A percentile compares a stretch with the other conserved stretches of the same genome.
Evolutionary conservation across 2,329 filamentous ascomycete species (phyloP).

Genomic region (Sporothrix variecibatus): DNA sequence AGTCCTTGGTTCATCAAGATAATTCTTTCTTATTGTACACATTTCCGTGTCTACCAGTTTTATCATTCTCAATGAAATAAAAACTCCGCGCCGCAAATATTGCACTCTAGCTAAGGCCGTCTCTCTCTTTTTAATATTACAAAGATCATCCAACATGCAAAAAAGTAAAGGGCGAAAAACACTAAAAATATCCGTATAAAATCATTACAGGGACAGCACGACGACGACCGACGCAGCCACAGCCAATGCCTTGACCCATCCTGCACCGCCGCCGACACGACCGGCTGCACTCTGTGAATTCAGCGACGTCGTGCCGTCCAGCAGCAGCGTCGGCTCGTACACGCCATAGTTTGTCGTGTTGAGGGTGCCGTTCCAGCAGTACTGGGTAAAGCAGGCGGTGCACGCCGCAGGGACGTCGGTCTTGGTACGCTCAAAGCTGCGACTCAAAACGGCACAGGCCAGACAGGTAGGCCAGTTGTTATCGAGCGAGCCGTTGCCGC

Average conservation of each 20-base stretch:
- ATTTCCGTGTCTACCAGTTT: background rate
- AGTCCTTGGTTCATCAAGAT: background rate
- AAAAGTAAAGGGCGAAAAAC: too few relatives aligned
- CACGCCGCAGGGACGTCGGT: slow-evolving; percentile 72
- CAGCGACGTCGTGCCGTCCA: slow-evolving; percentile 29
- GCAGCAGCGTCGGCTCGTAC: slow-evolving; percentile 40
- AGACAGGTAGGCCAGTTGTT: slow-evolving; percentile 78
- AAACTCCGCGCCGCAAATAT: background rate
- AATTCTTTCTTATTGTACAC: background rate
- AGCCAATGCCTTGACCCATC: slow-evolving; percentile 1
- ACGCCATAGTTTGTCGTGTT: slow-evolving; percentile 31
- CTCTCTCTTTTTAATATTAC: background rate
- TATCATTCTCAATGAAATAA: background rate
- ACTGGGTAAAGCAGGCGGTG: slow-evolving; percentile 71
- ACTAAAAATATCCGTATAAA: background rate
- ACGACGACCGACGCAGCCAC: background rate
- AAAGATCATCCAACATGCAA: background rate
- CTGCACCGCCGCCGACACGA: background rate
- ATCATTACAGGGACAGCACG: background rate
- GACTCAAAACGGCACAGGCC: slow-evolving; percentile 79
- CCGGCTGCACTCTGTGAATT: slow-evolving; percentile 24
- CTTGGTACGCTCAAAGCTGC: slow-evolving; percentile 71
- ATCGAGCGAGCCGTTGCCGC: slow-evolving; percentile 77
- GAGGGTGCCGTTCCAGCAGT: slow-evolving; percentile 90
- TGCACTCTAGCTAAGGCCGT: background rate